Evolutionary conservation across 495 filamentous ascomycete genomes (phyloP), one percentile per base, ranked within the genome.

Genomic region (Tuber umbilicatum): DNA sequence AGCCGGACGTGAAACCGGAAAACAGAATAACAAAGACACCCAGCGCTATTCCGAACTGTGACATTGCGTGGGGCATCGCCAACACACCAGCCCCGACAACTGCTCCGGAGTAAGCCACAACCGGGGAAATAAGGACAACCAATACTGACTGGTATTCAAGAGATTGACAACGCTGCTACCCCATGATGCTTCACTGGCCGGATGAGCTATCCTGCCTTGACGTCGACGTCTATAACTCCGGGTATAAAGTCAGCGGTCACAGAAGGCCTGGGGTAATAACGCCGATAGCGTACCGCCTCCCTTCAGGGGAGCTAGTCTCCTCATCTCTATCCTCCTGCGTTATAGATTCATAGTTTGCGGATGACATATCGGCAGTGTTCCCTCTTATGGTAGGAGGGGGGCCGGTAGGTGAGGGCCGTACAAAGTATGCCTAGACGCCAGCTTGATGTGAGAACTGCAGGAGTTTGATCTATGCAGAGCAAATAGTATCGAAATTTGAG

Each of bases 81-180:
- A 99, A 89, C 2, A 96, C 91, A 55, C 95, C 95, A 68, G 95
- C 95, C 60, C 95, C 95, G 81, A 99, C 88, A 79, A 97, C 93
- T 97, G 81, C 64, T 12, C 47, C n/a, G 27, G 35, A 9, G 64
- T 79, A 41, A 83, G 79, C 23, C 27, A 45, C 21, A 37, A 35
- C 70, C 42, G 35, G 12, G 27, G 35, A 9, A 4, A 70, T 60
- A 69, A 74, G 71, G 74, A 35, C 55, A 35, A 64, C 35, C 55
- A n/a, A 42, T 27, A 83, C 87, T 71, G 87, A 93, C 91, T 98
- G 9, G 95, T 99, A 84, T 99, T 99, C 74, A 98, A 86, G 27
- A 99, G 85, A 83, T 98, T 99, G 85, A 97, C 91, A 78, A 96
- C 91, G 81, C 93, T 96, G 85, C 92, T 96, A 67, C 90, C 80